Percentiles rank a stretch among this genome's conserved stretches.
Conservation (phyloP, 2,329 filamentous ascomycete genomes). For the Fusarium dlaminii region DNA sequence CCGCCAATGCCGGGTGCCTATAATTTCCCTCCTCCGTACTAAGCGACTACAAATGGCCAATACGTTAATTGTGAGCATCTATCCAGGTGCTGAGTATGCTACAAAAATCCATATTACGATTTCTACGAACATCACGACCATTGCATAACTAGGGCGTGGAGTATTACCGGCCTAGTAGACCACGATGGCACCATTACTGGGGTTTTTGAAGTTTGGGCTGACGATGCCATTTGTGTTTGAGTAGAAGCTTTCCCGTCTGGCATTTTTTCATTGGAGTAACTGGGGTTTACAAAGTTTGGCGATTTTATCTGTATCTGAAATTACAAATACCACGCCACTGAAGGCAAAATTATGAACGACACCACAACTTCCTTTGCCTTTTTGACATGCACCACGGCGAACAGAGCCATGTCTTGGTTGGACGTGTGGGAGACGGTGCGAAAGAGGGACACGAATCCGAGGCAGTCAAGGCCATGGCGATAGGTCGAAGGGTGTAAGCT, state of each 20-base stretch:
- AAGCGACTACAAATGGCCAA: constrained; percentile 3
- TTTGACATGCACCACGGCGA: neutral
- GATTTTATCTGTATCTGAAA: constrained; percentile 33
- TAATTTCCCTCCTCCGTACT: constrained; percentile 36
- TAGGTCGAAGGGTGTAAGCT: constrained; percentile 26
- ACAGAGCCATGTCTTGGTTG: neutral
- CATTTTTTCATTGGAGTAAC: constrained; percentile 39
- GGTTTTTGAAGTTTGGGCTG: constrained; percentile 39
- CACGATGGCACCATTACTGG: constrained; percentile 37
- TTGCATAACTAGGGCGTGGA: constrained; percentile 42
- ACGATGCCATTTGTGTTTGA: constrained; percentile 33
- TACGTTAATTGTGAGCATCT: constrained; percentile 20
- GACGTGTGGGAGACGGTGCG: constrained; percentile 1
- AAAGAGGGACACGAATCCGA: constrained; percentile 28
- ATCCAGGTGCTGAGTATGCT: constrained; percentile 18
- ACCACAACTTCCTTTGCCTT: neutral
- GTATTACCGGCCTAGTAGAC: constrained; percentile 38
- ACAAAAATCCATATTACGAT: constrained; percentile 37
- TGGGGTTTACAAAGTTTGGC: constrained; percentile 33
- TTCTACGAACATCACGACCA: constrained; percentile 44
- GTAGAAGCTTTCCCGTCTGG: constrained; percentile 34
- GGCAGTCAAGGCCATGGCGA: constrained; percentile 19
- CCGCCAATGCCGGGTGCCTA: constrained; percentile 33
- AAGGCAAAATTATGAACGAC: constrained; percentile 34
- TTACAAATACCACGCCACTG: constrained; percentile 40